These are phyloP conservation scores for Nidula microcarpa DNA, from an alignment of 768 basidiomycete species.

Conservation along the genomic window DNA sequence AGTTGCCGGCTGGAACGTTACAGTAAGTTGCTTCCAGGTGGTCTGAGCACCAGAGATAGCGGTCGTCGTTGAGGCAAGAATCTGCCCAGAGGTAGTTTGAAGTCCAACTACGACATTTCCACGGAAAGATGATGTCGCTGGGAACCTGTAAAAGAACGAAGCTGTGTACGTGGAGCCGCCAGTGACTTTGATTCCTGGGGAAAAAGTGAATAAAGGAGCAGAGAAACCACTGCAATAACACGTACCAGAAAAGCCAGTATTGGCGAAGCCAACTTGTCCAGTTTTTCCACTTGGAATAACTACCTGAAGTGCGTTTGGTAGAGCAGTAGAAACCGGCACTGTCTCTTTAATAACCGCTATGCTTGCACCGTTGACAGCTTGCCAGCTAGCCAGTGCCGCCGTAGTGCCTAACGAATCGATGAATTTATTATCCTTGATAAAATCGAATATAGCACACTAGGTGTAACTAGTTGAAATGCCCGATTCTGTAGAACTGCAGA, in stretches of 20 bases:
- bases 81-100: constrained; percentile 37
- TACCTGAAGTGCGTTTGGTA: constrained; percentile 13
- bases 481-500: constrained; percentile 12
- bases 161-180: constrained; percentile 51
- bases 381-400: constrained; percentile 7
- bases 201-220: not conserved
- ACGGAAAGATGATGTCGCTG: constrained; percentile 33
- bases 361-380: constrained; percentile 9
- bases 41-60: constrained; percentile 40
- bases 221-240: not conserved
- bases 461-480: constrained; percentile 12
- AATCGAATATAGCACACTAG: not conserved
- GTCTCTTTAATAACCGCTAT: constrained; percentile 12
- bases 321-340: constrained; percentile 8
- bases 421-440: too few species aligned
- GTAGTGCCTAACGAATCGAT: constrained; percentile 2
- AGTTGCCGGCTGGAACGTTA: constrained; percentile 37
- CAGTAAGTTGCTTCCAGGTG: constrained; percentile 44
- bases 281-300: constrained; percentile 10
- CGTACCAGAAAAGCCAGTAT: constrained; percentile 9
- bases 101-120: constrained; percentile 42
- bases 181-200: constrained; percentile 51
- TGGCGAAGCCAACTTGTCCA: constrained; percentile 12
- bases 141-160: constrained; percentile 60
- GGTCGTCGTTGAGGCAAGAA: constrained; percentile 38